Evolutionary conservation across 805 yeast species (phyloP), one percentile per base, ranked within the genome.

Genomic region (Starmerella apicola): DNA sequence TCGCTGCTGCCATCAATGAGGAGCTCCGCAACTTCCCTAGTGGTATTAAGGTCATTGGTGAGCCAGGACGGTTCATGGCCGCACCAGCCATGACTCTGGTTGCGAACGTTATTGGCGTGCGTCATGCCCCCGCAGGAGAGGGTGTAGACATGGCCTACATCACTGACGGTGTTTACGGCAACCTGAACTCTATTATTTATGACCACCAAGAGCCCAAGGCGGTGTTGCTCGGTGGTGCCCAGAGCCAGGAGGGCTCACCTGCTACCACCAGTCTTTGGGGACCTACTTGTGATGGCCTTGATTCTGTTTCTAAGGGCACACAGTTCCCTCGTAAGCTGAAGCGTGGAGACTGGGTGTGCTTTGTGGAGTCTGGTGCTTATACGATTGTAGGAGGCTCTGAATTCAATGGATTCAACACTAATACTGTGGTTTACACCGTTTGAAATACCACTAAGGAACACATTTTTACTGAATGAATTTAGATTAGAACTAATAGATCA

Each of bases 281-380:
- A 5, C 98, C 97, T 33, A 88, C 97, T 16, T 88, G 98, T 64
- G 98, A 88, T 62, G 96, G 96, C 3, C 67, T 88, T 47, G 98
- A 88, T 60, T 80, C 94, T 59, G 74, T 88, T 42, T 59, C 80
- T 16, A 58, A 65, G 34, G 66, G 64, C 27, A 64, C 74, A 44
- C 51, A 50, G 26, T 65, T 88, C 53, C 66, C 76, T 16, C 66
- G 70, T 39, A 74, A 75, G 29, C 75, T 84, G 32, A 65, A 67
- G 17, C 78, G 81, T 32, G 97, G 96, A 7, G 97, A 88, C 59
- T 88, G 97, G 97, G 57, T 88, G 42, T 83, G 76, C 60, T 86
- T 88, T 63, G 67, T 77, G 24, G 67, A 76, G 50, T 60, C 81
- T 42, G 98, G 98, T 15, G 96, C 98, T 16, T 88, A 88, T 63